A percentile compares a stretch with the other conserved stretches of the same genome.
phyloP scores from a whole-genome alignment of 2,329 filamentous ascomycete genomes.

The Ceratocystis papillata region DNA sequence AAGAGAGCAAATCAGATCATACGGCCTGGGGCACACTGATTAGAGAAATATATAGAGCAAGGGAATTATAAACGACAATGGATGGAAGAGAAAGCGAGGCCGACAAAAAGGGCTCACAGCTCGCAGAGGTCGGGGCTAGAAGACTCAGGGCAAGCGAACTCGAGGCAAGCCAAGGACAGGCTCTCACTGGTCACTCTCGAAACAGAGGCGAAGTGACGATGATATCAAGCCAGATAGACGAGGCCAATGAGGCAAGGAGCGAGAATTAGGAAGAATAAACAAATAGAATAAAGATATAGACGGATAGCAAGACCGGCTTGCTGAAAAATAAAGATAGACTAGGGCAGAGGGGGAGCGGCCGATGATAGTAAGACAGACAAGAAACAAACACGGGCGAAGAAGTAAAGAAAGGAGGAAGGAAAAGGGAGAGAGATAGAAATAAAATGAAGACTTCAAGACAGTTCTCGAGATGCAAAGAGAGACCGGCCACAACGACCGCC shows the following conservation, averaged over 20 bases:
- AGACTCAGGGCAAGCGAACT: neutral
- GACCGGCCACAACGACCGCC: slow-evolving; percentile 5
- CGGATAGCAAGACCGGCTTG: slow-evolving; percentile 14
- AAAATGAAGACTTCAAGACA: too few relatives aligned
- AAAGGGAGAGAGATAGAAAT: neutral
- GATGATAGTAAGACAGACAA: neutral
- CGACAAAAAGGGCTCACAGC: neutral
- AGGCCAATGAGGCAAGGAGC: neutral
- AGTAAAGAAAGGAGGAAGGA: neutral
- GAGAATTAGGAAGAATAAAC: neutral
- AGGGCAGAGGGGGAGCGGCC: neutral
- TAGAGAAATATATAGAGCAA: neutral
- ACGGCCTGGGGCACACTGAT: neutral
- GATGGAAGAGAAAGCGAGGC: neutral
- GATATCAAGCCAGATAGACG: neutral
- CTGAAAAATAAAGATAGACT: neutral
- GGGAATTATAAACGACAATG: neutral
- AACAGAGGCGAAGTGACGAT: slow-evolving; percentile 16
- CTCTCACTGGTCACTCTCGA: slow-evolving; percentile 11
- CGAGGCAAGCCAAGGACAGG: neutral
- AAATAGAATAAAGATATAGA: neutral
- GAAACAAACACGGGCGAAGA: neutral
- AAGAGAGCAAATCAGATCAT: neutral
- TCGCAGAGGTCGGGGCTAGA: neutral
- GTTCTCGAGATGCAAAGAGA: neutral